Conservation (phyloP, 2,329 filamentous ascomycete genomes). For the Fusarium drepaniforme region DNA sequence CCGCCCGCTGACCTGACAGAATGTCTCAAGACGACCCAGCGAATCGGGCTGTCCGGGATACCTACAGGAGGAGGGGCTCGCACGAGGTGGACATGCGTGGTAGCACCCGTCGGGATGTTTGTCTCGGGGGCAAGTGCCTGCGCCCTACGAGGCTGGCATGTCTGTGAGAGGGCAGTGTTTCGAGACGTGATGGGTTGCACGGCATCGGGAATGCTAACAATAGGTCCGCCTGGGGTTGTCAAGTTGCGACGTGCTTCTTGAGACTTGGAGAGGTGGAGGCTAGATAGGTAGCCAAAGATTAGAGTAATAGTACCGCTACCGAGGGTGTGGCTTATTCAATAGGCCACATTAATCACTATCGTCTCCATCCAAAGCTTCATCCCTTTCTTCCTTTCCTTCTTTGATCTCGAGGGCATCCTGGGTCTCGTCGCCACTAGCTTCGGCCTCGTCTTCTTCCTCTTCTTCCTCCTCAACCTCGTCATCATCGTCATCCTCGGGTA, state of each 20-base stretch:
- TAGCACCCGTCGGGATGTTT: conserved; percentile 34
- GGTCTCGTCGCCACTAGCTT: conserved; percentile 65
- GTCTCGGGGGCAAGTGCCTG: conserved; percentile 5
- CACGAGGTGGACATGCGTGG: conserved; percentile 9
- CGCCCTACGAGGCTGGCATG: conserved; percentile 9
- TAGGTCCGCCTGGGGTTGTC: neutral
- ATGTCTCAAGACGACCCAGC: conserved; percentile 20
- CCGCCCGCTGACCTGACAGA: conserved; percentile 13
- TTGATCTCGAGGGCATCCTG: conserved; percentile 66
- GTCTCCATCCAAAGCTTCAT: conserved; percentile 73
- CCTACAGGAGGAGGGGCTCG: conserved; percentile 2
- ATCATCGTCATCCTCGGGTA: conserved; percentile 58
- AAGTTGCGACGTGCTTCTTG: neutral
- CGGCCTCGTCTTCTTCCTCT: conserved; percentile 56
- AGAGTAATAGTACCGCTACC: neutral
- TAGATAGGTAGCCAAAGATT: neutral
- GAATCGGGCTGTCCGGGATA: conserved; percentile 24
- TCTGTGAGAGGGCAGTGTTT: conserved; percentile 26
- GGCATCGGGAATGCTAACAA: conserved; percentile 2
- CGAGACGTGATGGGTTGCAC: conserved; percentile 15
- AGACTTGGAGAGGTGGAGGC: neutral
- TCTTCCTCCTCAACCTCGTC: conserved; percentile 64
- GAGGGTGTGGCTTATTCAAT: neutral
- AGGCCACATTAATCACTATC: conserved; percentile 65
- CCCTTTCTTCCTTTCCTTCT: conserved; percentile 61